These are phyloP conservation scores for Cymodocea nodosa DNA, from an alignment of 116 monocot genomes.

Conservation along the genomic window DNA sequence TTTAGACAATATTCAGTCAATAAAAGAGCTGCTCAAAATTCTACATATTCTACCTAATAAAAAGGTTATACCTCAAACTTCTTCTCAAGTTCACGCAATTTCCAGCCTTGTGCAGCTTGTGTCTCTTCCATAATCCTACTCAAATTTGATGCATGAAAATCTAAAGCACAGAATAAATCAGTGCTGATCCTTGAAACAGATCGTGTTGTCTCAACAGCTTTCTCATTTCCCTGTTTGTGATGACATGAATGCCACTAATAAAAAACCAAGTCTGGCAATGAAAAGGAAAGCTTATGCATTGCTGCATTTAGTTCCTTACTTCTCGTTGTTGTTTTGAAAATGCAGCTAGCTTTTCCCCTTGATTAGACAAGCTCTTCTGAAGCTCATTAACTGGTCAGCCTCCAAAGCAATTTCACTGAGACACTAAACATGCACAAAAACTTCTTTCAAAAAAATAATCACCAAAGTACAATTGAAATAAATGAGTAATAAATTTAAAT, in stretches of 20 bases:
- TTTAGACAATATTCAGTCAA: background rate
- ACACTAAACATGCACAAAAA: constrained; percentile 29
- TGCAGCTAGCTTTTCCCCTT: constrained; percentile 64
- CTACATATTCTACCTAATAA: background rate
- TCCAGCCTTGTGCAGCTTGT: constrained; percentile 55
- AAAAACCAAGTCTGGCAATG: too few relatives aligned
- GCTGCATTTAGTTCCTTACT: constrained; percentile 16
- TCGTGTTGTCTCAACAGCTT: constrained; percentile 57
- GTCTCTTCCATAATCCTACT: constrained; percentile 78
- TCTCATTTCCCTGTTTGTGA: constrained; percentile 55
- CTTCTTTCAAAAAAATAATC: constrained; percentile 1
- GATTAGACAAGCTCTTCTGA: constrained; percentile 46
- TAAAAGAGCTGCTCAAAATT: background rate
- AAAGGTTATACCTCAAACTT: constrained; percentile 80
- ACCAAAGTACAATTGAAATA: background rate
- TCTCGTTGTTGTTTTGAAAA: constrained; percentile 77
- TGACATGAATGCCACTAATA: too few relatives aligned
- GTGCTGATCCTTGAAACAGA: constrained; percentile 69
- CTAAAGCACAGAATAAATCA: constrained; percentile 70
- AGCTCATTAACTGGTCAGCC: constrained; percentile 73
- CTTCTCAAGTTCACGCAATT: constrained; percentile 76
- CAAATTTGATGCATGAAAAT: constrained; percentile 59
- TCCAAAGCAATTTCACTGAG: constrained; percentile 62
- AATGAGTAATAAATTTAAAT: background rate
- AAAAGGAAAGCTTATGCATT: too few relatives aligned